These are phyloP conservation scores for Agroathelia rolfsii DNA, from an alignment of 1,284 basidiomycete genomes.

Conservation along the genomic window DNA sequence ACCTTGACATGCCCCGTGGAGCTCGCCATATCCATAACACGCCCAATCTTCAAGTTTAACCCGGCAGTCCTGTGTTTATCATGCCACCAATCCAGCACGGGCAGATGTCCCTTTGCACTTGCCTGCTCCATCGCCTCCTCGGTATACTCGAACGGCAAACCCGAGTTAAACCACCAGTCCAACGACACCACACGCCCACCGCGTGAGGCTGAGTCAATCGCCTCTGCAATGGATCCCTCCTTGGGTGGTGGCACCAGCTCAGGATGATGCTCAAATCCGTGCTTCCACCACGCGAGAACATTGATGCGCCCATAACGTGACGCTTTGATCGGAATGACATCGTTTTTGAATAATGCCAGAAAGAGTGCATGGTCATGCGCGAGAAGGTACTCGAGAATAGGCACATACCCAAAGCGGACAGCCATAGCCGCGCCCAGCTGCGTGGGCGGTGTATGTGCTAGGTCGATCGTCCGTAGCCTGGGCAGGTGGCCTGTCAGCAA, in stretches of 20 bases:
- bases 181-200: slow-evolving; percentile 55
- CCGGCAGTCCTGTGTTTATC: slow-evolving; percentile 30
- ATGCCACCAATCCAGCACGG: slow-evolving; percentile 76
- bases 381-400: slow-evolving; percentile 63
- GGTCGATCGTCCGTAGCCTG: slow-evolving; percentile 46
- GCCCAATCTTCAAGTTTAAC: slow-evolving; percentile 66
- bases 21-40: slow-evolving; percentile 73
- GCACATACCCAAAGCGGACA: slow-evolving; percentile 65
- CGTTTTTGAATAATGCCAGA: slow-evolving; percentile 45
- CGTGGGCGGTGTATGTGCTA: slow-evolving; percentile 46
- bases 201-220: slow-evolving; percentile 63
- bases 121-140: slow-evolving; percentile 69
- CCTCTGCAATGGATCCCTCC: slow-evolving; percentile 43
- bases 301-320: slow-evolving; percentile 59
- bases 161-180: slow-evolving; percentile 60
- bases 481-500: slow-evolving; percentile 56
- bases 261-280: slow-evolving; percentile 47
- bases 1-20: slow-evolving; percentile 59
- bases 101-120: slow-evolving; percentile 60
- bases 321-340: slow-evolving; percentile 64
- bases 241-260: slow-evolving; percentile 44
- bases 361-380: slow-evolving; percentile 54
- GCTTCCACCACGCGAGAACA: slow-evolving; percentile 77
- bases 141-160: slow-evolving; percentile 55
- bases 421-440: slow-evolving; percentile 54